Base-by-base conservation (phyloP, 257 asterid genomes). In the Schizonepeta tenuifolia region DNA sequence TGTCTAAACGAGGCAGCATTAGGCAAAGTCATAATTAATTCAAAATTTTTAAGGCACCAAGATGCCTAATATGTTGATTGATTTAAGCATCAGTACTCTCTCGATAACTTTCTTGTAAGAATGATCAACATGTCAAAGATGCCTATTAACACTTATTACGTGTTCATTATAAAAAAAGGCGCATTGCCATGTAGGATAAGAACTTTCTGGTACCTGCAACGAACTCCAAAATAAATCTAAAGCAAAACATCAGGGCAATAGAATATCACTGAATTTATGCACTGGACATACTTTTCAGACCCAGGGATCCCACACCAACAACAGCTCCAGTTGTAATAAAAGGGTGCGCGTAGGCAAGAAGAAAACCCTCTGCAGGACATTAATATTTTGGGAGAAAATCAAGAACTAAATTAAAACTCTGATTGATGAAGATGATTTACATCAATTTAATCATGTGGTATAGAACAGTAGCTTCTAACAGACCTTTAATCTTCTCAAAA, bases 401-500 rank as follows among this genome's bases (percentile, higher is more conserved):
- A 51, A 51, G 44, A 54, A 61, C 35, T 11, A 12, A 41, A 65
- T 51, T 53, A 46, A 41, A 47, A 60, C 35, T 50, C 58, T 28
- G 0, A 46, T 67, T 28, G 33, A 28, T 28, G 40, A 5, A 70
- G 28, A 80, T 67, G 50, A 62, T 67, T 49, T 62, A 67, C 24
- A 69, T 20, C 70, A 41, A 72, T 70, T 53, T 38, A 66, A 36
- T 68, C 18, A 43, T 56, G 66, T 7, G 20, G 46, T 20, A 44
- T 33, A 63, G 57, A 44, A 22, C 53, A 74, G 71, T 43, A 21
- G 78, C 75, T 58, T 57, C 41, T 18, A 55, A 67, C 76, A 41
- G 51, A 94, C 98, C 98, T 86, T 85, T 90, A 62, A 87, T 75
- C 92, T 88, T 90, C 82, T 81, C 89, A 73, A 92, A 75, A 72